These are phyloP conservation scores for Grosmannia serpens DNA, from an alignment of 2,329 filamentous ascomycete species.

Conservation along the genomic window DNA sequence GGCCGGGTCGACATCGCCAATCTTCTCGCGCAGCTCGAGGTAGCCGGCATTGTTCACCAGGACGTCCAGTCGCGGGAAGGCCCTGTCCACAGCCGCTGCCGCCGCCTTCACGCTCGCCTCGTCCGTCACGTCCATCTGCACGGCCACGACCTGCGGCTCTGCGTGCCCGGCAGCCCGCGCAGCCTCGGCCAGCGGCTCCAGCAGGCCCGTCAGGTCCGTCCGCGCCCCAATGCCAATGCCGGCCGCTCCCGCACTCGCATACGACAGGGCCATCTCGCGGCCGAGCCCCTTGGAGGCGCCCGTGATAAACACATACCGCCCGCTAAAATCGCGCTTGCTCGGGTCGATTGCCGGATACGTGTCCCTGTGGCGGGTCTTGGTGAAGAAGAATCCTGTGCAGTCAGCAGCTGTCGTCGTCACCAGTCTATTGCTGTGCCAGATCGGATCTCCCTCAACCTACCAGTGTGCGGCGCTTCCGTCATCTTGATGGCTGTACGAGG, in stretches of 20 bases:
- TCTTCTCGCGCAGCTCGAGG: slow-evolving; percentile 21
- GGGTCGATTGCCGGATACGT: slow-evolving; percentile 19
- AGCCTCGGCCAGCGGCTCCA: slow-evolving; percentile 24
- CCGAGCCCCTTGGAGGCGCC: slow-evolving; percentile 18
- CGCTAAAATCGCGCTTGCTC: slow-evolving; percentile 11
- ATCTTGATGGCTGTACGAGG: too few species aligned
- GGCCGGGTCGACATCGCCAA: slow-evolving; percentile 25
- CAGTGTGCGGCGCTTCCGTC: too few species aligned
- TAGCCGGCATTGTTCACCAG: slow-evolving; percentile 30
- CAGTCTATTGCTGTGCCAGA: too few species aligned
- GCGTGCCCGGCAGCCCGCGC: slow-evolving; percentile 16
- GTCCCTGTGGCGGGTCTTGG: slow-evolving; percentile 15
- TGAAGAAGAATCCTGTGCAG: slow-evolving; percentile 7
- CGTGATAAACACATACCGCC: slow-evolving; percentile 17
- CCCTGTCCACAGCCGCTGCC: slow-evolving; percentile 18
- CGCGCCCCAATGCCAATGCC: slow-evolving; percentile 40
- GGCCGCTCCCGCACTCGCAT: slow-evolving; percentile 35
- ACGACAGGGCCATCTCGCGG: slow-evolving; percentile 24
- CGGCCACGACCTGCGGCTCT: slow-evolving; percentile 17
- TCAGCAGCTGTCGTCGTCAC: neutral
- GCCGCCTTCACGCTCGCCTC: slow-evolving; percentile 22
- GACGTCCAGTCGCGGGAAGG: slow-evolving; percentile 24
- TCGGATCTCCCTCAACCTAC: too few species aligned
- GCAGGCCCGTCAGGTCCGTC: slow-evolving; percentile 29
- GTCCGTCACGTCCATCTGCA: slow-evolving; percentile 24